phyloP scores from a whole-genome alignment of 805 yeast genomes.

The Wickerhamiella dianesei region DNA sequence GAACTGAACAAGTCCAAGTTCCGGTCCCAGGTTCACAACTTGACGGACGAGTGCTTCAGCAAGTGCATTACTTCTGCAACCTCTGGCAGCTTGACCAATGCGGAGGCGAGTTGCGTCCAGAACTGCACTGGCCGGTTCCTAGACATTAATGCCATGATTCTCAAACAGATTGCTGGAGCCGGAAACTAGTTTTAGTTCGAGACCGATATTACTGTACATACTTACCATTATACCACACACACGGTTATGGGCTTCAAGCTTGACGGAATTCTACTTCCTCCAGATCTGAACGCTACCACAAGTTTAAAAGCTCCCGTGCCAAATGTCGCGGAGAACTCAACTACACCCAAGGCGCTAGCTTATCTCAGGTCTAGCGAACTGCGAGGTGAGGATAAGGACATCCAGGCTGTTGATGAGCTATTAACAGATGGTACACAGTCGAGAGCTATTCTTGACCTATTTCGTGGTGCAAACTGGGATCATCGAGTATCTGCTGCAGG shows the following conservation, averaged over 20 bases:
- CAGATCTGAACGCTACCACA: too few species aligned
- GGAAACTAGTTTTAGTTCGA: background rate
- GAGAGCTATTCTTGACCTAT: conserved; percentile 5
- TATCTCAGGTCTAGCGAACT: background rate
- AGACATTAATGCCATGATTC: conserved; percentile 77
- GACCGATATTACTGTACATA: background rate
- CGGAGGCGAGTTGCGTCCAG: conserved; percentile 59
- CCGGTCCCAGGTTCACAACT: conserved; percentile 60
- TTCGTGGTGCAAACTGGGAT: background rate
- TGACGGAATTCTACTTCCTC: background rate
- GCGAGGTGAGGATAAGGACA: background rate
- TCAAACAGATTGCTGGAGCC: conserved; percentile 31
- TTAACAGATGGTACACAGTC: conserved; percentile 1
- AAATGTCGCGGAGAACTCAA: too few species aligned
- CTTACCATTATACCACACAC: too few species aligned
- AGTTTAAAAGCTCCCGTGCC: too few species aligned
- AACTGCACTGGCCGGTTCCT: conserved; percentile 77
- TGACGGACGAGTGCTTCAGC: conserved; percentile 83
- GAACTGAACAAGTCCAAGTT: conserved; percentile 82
- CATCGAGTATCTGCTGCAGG: background rate
- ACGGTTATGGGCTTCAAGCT: background rate
- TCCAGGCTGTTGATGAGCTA: background rate
- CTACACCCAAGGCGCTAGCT: too few species aligned
- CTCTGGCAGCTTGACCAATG: conserved; percentile 32
- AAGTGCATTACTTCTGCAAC: conserved; percentile 48